phyloP scores from a whole-genome alignment of 352 stramenopile genomes.

The Albugo candida region DNA sequence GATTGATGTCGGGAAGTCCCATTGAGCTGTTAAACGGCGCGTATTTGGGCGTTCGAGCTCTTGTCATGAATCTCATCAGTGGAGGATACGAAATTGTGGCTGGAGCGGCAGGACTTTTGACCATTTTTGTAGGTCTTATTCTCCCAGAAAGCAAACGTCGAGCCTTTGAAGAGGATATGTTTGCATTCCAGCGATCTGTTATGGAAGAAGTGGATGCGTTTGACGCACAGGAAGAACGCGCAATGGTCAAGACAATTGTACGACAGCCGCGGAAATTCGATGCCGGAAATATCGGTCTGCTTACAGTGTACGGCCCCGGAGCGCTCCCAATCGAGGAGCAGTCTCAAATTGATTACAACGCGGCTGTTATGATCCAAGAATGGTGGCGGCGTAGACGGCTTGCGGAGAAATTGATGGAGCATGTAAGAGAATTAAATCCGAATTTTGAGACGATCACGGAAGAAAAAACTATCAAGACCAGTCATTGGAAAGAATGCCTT shows the following conservation, averaged over 20 bases:
- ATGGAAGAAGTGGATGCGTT: constrained; percentile 78
- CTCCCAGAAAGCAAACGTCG: constrained; percentile 51
- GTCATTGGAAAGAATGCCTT: too few relatives aligned
- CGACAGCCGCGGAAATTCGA: constrained; percentile 69
- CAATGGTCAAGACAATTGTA: constrained; percentile 76
- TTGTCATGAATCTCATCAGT: constrained; percentile 81
- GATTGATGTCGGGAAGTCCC: constrained; percentile 57
- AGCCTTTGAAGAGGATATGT: constrained; percentile 67
- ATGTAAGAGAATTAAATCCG: too few relatives aligned
- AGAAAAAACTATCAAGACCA: too few relatives aligned
- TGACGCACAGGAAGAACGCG: constrained; percentile 67
- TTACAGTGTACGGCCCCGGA: constrained; percentile 67
- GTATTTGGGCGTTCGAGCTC: constrained; percentile 63
- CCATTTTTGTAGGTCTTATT: constrained; percentile 45
- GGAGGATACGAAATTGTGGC: constrained; percentile 77
- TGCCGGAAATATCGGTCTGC: constrained; percentile 39
- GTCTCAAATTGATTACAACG: constrained; percentile 65
- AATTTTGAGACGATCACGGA: too few relatives aligned
- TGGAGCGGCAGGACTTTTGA: constrained; percentile 48
- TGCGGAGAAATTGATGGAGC: too few relatives aligned
- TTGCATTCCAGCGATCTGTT: constrained; percentile 67
- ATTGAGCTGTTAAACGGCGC: constrained; percentile 66
- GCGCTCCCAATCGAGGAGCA: constrained; percentile 80
- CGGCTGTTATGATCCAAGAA: constrained; percentile 55
- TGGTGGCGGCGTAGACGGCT: constrained; percentile 42